Conservation (phyloP, 1,284 basidiomycete genomes). For the Coniferiporia sulphurascens region DNA sequence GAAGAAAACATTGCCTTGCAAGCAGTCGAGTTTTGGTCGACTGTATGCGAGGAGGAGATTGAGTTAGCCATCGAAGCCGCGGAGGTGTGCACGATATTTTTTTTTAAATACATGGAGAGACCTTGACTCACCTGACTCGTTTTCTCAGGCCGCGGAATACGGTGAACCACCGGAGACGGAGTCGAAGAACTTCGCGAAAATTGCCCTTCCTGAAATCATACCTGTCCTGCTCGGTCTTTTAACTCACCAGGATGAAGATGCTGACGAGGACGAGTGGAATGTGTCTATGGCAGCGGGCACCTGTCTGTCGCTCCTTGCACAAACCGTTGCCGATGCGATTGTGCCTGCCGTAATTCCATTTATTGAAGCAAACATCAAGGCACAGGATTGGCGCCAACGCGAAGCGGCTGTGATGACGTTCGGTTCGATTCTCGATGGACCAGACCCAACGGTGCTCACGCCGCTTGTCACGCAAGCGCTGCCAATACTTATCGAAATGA, state of each 20-base stretch:
- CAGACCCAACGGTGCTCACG: slow-evolving; percentile 80
- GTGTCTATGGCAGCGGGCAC: slow-evolving; percentile 97
- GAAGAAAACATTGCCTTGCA: slow-evolving; percentile 93
- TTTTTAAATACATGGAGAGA: too few relatives aligned
- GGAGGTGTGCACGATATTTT: slow-evolving; percentile 51
- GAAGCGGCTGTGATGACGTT: slow-evolving; percentile 99
- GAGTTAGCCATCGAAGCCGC: slow-evolving; percentile 90
- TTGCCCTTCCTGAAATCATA: slow-evolving; percentile 91
- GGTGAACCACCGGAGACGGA: slow-evolving; percentile 87
- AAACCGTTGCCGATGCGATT: slow-evolving; percentile 87
- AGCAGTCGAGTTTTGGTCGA: slow-evolving; percentile 99
- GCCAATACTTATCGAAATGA: slow-evolving; percentile 93
- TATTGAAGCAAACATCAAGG: slow-evolving; percentile 94
- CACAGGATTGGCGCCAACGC: slow-evolving; percentile 89
- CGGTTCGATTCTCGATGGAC: slow-evolving; percentile 95
- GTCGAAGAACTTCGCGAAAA: slow-evolving; percentile 90
- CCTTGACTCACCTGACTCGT: slow-evolving; percentile 1
- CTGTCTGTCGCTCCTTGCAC: slow-evolving; percentile 85
- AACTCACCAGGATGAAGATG: slow-evolving; percentile 93
- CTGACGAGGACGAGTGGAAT: slow-evolving; percentile 99
- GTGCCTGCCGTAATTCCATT: slow-evolving; percentile 95
- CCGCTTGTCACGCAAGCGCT: slow-evolving; percentile 94
- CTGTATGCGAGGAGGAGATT: slow-evolving; percentile 97
- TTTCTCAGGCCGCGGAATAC: slow-evolving; percentile 75
- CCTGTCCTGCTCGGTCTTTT: slow-evolving; percentile 89